phyloP scores from a whole-genome alignment of 257 asterid species.

The Voacanga thouarsii region DNA sequence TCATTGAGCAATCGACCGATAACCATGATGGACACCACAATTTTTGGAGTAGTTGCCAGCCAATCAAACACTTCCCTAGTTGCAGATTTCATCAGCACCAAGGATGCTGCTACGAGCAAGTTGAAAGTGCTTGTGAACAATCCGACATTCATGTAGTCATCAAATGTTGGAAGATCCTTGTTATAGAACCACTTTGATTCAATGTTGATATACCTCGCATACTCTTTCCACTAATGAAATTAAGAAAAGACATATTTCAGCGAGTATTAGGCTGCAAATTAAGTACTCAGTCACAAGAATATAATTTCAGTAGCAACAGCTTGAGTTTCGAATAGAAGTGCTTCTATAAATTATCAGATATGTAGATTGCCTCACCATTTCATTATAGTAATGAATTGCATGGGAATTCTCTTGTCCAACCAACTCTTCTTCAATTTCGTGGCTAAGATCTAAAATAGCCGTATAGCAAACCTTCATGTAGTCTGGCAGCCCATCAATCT shows the following conservation, averaged over 20 bases:
- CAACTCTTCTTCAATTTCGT: not conserved
- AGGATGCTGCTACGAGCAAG: conserved; percentile 25
- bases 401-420: conserved; percentile 23
- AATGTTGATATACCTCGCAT: conserved; percentile 25
- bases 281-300: too few species aligned
- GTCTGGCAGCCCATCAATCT: conserved; percentile 29
- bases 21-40: conserved; percentile 3
- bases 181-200: conserved; percentile 51
- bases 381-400: conserved; percentile 29
- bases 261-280: too few species aligned
- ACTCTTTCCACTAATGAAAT: not conserved
- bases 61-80: conserved; percentile 15
- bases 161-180: conserved; percentile 43
- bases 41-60: conserved; percentile 7
- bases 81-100: conserved; percentile 27
- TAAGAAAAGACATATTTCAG: not conserved
- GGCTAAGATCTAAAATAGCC: not conserved
- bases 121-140: conserved; percentile 35
- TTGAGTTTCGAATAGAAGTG: too few species aligned
- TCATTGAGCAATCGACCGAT: conserved; percentile 6
- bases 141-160: conserved; percentile 37
- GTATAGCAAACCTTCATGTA: conserved; percentile 35
- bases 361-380: not conserved
- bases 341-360: too few species aligned
- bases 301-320: too few species aligned